Percentiles rank a stretch among this genome's conserved stretches.
These are phyloP conservation scores for Pyrenophora seminiperda DNA, from an alignment of 2,329 filamentous ascomycete genomes.

Conservation along the genomic window DNA sequence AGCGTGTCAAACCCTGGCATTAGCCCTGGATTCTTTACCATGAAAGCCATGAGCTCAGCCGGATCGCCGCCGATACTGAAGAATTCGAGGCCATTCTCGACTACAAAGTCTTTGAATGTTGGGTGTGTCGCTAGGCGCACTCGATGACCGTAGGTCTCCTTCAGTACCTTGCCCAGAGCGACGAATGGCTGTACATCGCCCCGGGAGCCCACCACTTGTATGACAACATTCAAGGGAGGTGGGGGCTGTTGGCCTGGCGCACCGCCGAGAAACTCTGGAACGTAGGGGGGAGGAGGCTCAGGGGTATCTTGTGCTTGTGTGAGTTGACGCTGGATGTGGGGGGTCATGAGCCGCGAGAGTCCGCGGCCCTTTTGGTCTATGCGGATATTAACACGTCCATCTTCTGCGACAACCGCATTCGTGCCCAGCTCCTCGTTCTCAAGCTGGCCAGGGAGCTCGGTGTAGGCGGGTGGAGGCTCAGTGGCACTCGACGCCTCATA, in stretches of 20 bases:
- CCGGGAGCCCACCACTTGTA: constrained; percentile 59
- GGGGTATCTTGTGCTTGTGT: constrained; percentile 55
- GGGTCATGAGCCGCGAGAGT: constrained; percentile 46
- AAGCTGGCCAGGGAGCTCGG: constrained; percentile 49
- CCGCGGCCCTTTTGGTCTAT: constrained; percentile 47
- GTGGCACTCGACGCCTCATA: constrained; percentile 21
- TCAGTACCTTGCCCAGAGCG: constrained; percentile 58
- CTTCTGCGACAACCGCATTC: constrained; percentile 52
- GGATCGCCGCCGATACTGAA: constrained; percentile 59
- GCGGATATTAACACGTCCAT: constrained; percentile 50
- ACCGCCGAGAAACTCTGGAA: constrained; percentile 73
- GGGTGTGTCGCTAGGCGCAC: constrained; percentile 38
- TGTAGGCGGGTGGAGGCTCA: constrained; percentile 49
- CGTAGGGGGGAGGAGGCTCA: constrained; percentile 69
- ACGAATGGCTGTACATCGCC: constrained; percentile 66
- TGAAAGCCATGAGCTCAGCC: constrained; percentile 69
- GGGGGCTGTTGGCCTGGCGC: constrained; percentile 62
- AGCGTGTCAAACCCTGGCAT: constrained; percentile 82
- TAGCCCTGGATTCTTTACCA: constrained; percentile 86
- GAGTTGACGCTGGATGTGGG: constrained; percentile 47
- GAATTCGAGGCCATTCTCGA: constrained; percentile 57
- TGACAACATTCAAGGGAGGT: constrained; percentile 56
- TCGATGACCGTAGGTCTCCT: constrained; percentile 36
- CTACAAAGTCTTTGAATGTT: constrained; percentile 50
- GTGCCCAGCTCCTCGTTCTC: constrained; percentile 49